Evolutionary conservation across 306 rosid species (phyloP), one percentile per base, ranked within the genome.

Genomic region (Malus orientalis): DNA sequence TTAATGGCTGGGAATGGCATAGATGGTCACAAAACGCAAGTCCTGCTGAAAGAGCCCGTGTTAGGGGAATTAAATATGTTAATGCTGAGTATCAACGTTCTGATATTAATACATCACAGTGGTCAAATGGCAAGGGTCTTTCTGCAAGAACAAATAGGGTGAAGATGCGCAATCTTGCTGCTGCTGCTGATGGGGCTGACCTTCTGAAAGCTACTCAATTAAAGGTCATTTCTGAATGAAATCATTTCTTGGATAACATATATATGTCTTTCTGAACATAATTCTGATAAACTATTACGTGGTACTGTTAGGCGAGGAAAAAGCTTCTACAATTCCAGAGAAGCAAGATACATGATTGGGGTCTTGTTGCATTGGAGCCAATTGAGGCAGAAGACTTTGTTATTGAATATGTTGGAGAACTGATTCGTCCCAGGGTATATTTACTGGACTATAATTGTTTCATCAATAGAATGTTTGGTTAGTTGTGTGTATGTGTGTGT

Each of bases 321-420:
- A 95, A 95, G 71, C 84, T 77, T 20, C 71, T 95, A 72, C 89
- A 89, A 77, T 95, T 95, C 86, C 99, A 95, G 73, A 88, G 87
- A 76, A 95, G 99, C 88, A 92, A 95, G 87, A 95, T 95, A 77
- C 98, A 92, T 78, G 99, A 95, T 81, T 95, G 99, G 99, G 99
- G 99, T 75, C 86, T 95, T 82, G 90, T 92, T 85, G 97, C 99
- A 71, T 78, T 95, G 74, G 98, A 95, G 87, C 84, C 99, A 74
- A 91, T 95, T 70, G 99, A 95, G 78, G 97, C 97, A 27, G 98
- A 95, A 77, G 99, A 95, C 81, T 92, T 95, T 79, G 99, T 95
- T 81, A 89, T 92, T 77, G 98, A 95, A 84, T 95, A 95, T 73
- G 95, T 95, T 69, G 99, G 98, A 73, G 98, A 95, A 82, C 79